phyloP scores from a whole-genome alignment of 1,284 basidiomycete genomes.

The Cerrena zonata region DNA sequence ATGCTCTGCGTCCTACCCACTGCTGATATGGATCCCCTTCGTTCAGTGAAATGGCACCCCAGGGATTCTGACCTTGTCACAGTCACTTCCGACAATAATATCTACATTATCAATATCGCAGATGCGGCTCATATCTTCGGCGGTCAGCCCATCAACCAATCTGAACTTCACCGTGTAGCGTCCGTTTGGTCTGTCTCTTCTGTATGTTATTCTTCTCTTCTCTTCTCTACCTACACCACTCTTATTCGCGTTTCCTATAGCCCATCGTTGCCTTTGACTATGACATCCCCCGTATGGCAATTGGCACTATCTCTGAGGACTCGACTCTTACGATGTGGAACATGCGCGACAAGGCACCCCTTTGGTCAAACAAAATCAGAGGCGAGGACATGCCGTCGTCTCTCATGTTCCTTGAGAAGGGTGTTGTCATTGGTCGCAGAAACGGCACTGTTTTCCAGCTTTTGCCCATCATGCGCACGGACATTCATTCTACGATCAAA shows the following conservation, averaged over 20 bases:
- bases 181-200: conserved; percentile 63
- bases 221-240: not conserved
- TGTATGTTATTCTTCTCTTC: conserved; percentile 39
- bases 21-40: conserved; percentile 53
- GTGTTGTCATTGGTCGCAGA: conserved; percentile 71
- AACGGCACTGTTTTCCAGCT: conserved; percentile 77
- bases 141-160: conserved; percentile 57
- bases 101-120: conserved; percentile 67
- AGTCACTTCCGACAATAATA: conserved; percentile 65
- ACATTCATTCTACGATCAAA: conserved; percentile 69
- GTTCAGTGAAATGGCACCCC: conserved; percentile 79
- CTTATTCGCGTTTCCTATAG: conserved; percentile 31
- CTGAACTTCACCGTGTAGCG: conserved; percentile 59
- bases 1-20: conserved; percentile 66
- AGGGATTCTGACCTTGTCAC: conserved; percentile 70
- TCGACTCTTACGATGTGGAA: conserved; percentile 76
- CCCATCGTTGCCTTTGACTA: conserved; percentile 77
- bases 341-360: conserved; percentile 64
- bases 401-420: conserved; percentile 72
- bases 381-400: conserved; percentile 76
- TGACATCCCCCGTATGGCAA: conserved; percentile 62
- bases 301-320: conserved; percentile 74
- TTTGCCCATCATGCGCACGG: conserved; percentile 61
- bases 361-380: conserved; percentile 65
- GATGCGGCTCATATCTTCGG: conserved; percentile 52